Conservation (phyloP, 345 rosid species). For the Leavenworthia alabamica region DNA sequence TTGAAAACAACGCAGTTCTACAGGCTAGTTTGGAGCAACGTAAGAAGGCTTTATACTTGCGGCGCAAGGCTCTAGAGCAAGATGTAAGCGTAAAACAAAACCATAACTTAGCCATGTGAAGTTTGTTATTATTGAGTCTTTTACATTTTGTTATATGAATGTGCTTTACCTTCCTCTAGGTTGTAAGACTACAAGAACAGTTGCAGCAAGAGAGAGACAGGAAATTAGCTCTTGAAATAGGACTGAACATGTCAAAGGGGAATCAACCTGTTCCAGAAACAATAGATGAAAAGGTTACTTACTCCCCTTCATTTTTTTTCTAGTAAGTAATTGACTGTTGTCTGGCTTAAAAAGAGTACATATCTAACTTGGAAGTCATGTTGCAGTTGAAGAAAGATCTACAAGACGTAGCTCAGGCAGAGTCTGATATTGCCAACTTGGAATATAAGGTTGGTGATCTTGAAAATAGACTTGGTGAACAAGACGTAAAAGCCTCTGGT, state of each 20-base stretch:
- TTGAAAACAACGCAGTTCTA: slow-evolving; percentile 51
- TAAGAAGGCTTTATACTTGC: slow-evolving; percentile 56
- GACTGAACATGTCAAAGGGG: slow-evolving; percentile 41
- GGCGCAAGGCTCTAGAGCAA: slow-evolving; percentile 63
- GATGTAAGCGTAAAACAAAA: slow-evolving; percentile 48
- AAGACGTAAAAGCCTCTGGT: slow-evolving; percentile 38
- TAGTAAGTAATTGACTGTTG: neutral
- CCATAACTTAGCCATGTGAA: neutral
- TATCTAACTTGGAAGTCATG: slow-evolving; percentile 25
- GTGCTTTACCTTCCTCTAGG: slow-evolving; percentile 39
- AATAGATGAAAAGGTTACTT: slow-evolving; percentile 66
- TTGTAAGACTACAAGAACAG: slow-evolving; percentile 68
- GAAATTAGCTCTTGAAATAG: slow-evolving; percentile 59
- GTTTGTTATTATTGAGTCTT: no score
- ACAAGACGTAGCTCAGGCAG: slow-evolving; percentile 56
- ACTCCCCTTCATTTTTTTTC: slow-evolving; percentile 9
- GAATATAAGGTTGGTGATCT: slow-evolving; percentile 59
- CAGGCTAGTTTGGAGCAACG: slow-evolving; percentile 53
- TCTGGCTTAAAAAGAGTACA: slow-evolving; percentile 12
- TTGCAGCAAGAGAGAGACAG: slow-evolving; percentile 68
- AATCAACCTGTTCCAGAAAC: slow-evolving; percentile 31
- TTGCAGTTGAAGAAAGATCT: slow-evolving; percentile 55
- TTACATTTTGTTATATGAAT: neutral
- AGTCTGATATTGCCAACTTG: slow-evolving; percentile 55
- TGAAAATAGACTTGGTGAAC: slow-evolving; percentile 41